Evolutionary conservation across 345 rosid genomes (phyloP).

Genomic region (Psidium guajava): DNA sequence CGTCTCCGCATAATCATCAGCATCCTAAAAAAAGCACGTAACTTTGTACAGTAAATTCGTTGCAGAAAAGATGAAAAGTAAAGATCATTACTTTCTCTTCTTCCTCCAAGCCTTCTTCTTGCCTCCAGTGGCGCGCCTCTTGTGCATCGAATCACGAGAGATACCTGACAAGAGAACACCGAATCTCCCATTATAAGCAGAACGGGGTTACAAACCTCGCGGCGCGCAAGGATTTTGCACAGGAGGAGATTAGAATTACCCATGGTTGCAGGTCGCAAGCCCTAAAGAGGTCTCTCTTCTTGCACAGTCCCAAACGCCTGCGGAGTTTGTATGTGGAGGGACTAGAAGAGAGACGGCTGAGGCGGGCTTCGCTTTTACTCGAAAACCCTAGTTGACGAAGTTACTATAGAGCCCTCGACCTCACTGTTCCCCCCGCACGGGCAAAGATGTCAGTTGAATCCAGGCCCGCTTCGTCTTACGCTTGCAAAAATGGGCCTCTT

Average conservation of each 20-base stretch:
- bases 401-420: constrained; percentile 6
- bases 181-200: not conserved
- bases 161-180: constrained; percentile 29
- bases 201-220: not conserved
- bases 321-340: not conserved
- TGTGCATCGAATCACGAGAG: constrained; percentile 87
- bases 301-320: not conserved
- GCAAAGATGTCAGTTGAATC: not conserved
- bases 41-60: not conserved
- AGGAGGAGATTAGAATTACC: constrained; percentile 12
- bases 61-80: not conserved
- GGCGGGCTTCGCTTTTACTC: not conserved
- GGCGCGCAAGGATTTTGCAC: not conserved
- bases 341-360: not conserved
- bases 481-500: not conserved
- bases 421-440: not conserved
- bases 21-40: not conserved
- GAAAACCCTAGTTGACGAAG: constrained; percentile 20
- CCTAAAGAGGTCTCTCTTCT: not conserved
- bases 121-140: constrained; percentile 92
- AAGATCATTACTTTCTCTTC: constrained; percentile 59
- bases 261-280: constrained; percentile 17
- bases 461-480: not conserved
- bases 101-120: constrained; percentile 90
- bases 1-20: not conserved